Percentiles rank a stretch among this genome's conserved stretches.
Conservation (phyloP, 1,284 basidiomycete genomes). For the Cutaneotrichosporon dermatis region DNA sequence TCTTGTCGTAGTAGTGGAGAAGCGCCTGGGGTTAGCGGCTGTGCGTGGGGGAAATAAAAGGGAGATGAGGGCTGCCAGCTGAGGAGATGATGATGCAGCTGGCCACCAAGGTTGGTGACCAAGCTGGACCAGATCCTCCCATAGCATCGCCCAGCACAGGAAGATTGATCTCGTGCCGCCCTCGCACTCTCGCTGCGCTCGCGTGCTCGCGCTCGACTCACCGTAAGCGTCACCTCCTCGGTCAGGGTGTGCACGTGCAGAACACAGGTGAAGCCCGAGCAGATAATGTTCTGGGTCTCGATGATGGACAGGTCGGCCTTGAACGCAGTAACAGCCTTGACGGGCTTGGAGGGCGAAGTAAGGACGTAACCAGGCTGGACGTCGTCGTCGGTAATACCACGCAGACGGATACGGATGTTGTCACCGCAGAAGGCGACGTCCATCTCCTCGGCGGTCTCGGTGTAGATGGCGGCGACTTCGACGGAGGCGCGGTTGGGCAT, state of each 20-base stretch:
- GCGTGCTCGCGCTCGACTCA: slow-evolving; percentile 48
- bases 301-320: slow-evolving; percentile 93
- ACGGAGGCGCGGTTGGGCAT: slow-evolving; percentile 82
- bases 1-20: slow-evolving; percentile 91
- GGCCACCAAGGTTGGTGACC: no score
- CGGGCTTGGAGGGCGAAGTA: slow-evolving; percentile 70
- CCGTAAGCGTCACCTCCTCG: slow-evolving; percentile 80
- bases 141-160: no score
- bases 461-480: slow-evolving; percentile 80
- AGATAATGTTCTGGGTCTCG: slow-evolving; percentile 94
- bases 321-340: slow-evolving; percentile 82
- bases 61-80: no score
- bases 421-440: slow-evolving; percentile 76
- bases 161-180: no score
- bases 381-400: slow-evolving; percentile 87
- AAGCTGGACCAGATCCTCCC: no score
- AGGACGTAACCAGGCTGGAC: slow-evolving; percentile 88
- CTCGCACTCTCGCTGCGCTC: no score
- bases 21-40: slow-evolving; percentile 57
- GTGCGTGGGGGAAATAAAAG: no score
- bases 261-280: slow-evolving; percentile 85
- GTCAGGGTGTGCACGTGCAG: slow-evolving; percentile 89
- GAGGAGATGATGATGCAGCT: no score
- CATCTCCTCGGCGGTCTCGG: slow-evolving; percentile 86
- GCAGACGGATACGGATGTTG: slow-evolving; percentile 82